phyloP scores from a whole-genome alignment of 495 filamentous ascomycete species.

The Platismatia glauca region DNA sequence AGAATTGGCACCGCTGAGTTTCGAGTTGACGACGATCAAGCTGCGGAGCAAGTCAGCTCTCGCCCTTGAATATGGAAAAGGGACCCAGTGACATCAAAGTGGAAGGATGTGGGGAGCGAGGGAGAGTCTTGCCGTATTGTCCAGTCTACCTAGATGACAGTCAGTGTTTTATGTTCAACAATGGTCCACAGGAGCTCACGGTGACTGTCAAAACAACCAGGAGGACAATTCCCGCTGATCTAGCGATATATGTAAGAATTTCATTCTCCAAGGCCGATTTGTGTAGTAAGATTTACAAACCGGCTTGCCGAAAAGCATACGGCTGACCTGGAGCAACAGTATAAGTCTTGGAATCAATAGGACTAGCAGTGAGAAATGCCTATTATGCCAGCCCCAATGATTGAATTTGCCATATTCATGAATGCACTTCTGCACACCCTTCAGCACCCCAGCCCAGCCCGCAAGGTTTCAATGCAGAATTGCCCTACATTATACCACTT shows the following conservation, averaged over 20 bases:
- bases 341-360: constrained; percentile 5
- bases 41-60: not conserved
- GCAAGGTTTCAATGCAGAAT: no score
- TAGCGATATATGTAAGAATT: not conserved
- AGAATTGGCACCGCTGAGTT: constrained; percentile 80
- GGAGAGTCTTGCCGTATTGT: constrained; percentile 55
- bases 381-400: constrained; percentile 96
- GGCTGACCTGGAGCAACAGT: constrained; percentile 52
- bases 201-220: constrained; percentile 70
- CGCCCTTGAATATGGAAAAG: not conserved
- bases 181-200: constrained; percentile 29
- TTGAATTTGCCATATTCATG: constrained; percentile 99
- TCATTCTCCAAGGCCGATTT: no score
- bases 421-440: constrained; percentile 48
- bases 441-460: not conserved
- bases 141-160: constrained; percentile 62
- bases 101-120: not conserved
- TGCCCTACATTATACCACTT: constrained; percentile 43
- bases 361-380: constrained; percentile 29
- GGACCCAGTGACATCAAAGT: not conserved
- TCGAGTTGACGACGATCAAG: constrained; percentile 91
- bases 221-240: constrained; percentile 54
- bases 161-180: not conserved
- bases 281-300: constrained; percentile 47
- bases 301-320: constrained; percentile 87